phyloP scores from a whole-genome alignment of 352 stramenopile species.

The Phytophthora boehmeriae region DNA sequence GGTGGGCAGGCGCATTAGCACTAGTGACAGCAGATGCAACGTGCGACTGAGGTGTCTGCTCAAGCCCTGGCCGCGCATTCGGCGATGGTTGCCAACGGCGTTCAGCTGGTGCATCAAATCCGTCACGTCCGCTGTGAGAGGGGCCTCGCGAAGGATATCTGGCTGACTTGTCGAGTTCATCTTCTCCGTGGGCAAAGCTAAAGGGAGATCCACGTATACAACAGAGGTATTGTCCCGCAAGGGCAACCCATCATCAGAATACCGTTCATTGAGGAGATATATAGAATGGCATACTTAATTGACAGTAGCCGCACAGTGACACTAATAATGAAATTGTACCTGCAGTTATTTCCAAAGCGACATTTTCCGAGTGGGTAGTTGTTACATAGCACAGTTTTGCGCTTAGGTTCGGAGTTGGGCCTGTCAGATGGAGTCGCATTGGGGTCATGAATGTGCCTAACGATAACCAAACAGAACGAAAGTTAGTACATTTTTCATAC shows the following conservation, averaged over 20 bases:
- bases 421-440: constrained; percentile 17
- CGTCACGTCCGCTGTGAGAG: constrained; percentile 1
- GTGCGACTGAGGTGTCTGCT: constrained; percentile 16
- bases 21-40: constrained; percentile 15
- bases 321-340: constrained; percentile 51
- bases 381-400: constrained; percentile 81
- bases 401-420: constrained; percentile 45
- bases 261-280: constrained; percentile 29
- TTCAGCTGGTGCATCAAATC: constrained; percentile 24
- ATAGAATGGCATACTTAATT: constrained; percentile 11
- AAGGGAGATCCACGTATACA: constrained; percentile 30
- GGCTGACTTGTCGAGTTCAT: constrained; percentile 56
- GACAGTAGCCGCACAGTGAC: constrained; percentile 16
- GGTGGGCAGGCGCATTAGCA: constrained; percentile 37
- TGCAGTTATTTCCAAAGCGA: constrained; percentile 86
- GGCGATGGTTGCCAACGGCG: constrained; percentile 35
- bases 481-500: constrained; percentile 20
- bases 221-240: constrained; percentile 28
- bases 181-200: constrained; percentile 84
- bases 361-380: constrained; percentile 78
- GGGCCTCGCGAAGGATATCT: constrained; percentile 22
- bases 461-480: constrained; percentile 14
- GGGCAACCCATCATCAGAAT: constrained; percentile 37
- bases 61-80: constrained; percentile 19
- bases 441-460: constrained; percentile 66